These are phyloP conservation scores for Neostapfia colusana DNA, from an alignment of 176 grass and related monocot species.

Conservation along the genomic window DNA sequence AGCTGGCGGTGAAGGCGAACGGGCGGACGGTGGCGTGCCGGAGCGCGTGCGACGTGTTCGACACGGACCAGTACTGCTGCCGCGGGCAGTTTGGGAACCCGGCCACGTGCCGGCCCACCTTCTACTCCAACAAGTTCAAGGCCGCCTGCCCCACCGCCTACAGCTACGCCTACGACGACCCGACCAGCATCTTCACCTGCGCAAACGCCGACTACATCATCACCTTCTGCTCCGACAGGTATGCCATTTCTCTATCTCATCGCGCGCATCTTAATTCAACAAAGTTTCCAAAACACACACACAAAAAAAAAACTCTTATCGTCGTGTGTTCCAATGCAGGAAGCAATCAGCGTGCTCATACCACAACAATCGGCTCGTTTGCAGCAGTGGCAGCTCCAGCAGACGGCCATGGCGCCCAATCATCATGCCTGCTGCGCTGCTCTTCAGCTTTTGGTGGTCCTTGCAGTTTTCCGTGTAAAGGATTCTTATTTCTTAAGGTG, in stretches of 20 bases:
- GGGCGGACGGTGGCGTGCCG: conserved; percentile 67
- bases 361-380: conserved; percentile 54
- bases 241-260: too few species aligned
- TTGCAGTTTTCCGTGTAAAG: conserved; percentile 21
- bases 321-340: conserved; percentile 41
- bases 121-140: conserved; percentile 85
- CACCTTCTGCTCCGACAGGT: conserved; percentile 73
- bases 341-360: conserved; percentile 60
- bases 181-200: conserved; percentile 70
- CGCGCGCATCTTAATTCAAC: too few species aligned
- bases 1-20: conserved; percentile 54
- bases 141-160: conserved; percentile 63
- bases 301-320: too few species aligned
- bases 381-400: conserved; percentile 40
- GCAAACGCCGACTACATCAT: conserved; percentile 57
- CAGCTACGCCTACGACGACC: conserved; percentile 93
- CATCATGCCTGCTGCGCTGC: conserved; percentile 24
- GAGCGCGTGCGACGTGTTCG: conserved; percentile 87
- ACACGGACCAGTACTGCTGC: conserved; percentile 88
- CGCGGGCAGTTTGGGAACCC: conserved; percentile 47
- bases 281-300: too few species aligned
- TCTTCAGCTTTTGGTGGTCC: conserved; percentile 12
- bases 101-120: conserved; percentile 60
- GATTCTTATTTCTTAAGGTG: too few species aligned
- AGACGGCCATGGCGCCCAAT: too few species aligned